These are phyloP conservation scores for Termitomyces sp. DNA, from an alignment of 768 basidiomycete genomes.

Conservation along the genomic window DNA sequence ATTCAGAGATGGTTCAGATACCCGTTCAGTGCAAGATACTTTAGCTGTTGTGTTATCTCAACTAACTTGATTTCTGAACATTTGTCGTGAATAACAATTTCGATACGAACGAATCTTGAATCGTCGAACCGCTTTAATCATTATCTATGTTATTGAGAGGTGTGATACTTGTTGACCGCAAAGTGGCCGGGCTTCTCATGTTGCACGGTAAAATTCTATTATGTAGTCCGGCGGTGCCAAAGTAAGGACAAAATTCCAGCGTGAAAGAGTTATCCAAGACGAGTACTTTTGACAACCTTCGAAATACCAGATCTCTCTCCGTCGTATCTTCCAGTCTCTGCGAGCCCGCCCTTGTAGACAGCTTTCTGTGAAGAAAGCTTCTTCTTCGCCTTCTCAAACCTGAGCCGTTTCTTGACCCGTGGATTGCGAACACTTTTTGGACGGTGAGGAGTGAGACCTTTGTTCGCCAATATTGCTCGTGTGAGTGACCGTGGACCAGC, in stretches of 20 bases:
- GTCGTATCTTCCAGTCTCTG: slow-evolving; percentile 67
- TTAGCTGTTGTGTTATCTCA: no score
- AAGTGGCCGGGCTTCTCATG: no score
- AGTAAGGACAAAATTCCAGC: slow-evolving; percentile 4
- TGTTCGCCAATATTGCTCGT: slow-evolving; percentile 89
- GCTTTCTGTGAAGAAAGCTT: slow-evolving; percentile 87
- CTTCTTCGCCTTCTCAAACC: slow-evolving; percentile 94
- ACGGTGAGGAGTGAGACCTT: slow-evolving; percentile 88
- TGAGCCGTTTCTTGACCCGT: slow-evolving; percentile 93
- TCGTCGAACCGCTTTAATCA: no score
- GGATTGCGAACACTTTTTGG: slow-evolving; percentile 93
- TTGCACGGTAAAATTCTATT: not conserved
- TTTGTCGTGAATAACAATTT: no score
- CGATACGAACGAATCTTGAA: no score
- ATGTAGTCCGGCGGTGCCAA: not conserved
- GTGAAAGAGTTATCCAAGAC: slow-evolving; percentile 44
- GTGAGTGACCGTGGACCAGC: slow-evolving; percentile 86
- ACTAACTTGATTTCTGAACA: no score
- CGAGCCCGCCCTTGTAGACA: slow-evolving; percentile 86
- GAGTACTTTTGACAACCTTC: slow-evolving; percentile 84
- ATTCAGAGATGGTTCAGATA: slow-evolving; percentile 7
- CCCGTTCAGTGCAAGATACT: not conserved
- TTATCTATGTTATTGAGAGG: no score
- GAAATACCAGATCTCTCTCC: slow-evolving; percentile 95
- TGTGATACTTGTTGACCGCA: no score